Evolutionary conservation across 176 grass and related monocot species (phyloP).

Genomic region (Carex parvula): DNA sequence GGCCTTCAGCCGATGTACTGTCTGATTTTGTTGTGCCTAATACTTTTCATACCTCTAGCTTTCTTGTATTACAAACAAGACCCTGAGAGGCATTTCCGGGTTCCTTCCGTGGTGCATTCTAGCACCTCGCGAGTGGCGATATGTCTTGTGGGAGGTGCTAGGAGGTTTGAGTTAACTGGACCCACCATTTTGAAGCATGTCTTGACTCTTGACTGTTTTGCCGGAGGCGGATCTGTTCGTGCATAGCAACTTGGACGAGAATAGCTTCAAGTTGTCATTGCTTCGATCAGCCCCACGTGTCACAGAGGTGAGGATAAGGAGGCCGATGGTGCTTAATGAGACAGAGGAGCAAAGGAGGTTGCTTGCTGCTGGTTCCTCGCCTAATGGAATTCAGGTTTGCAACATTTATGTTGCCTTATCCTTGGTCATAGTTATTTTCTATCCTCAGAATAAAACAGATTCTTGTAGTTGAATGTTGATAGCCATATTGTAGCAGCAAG

Average conservation of each 20-base stretch:
- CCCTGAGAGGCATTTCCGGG: too few relatives aligned
- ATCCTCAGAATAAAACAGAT: too few relatives aligned
- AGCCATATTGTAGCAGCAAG: too few relatives aligned
- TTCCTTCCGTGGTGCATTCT: not conserved
- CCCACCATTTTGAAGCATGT: conserved; percentile 70
- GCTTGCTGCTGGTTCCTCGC: conserved; percentile 48
- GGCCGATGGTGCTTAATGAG: conserved; percentile 27
- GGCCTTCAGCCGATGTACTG: too few relatives aligned
- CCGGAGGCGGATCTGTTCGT: conserved; percentile 58
- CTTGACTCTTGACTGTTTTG: conserved; percentile 36
- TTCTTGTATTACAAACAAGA: too few relatives aligned
- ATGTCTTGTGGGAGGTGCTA: conserved; percentile 44
- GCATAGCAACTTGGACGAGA: conserved; percentile 61
- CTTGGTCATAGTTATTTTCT: too few relatives aligned
- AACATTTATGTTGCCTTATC: too few relatives aligned
- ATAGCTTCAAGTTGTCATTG: conserved; percentile 63
- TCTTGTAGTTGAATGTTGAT: too few relatives aligned
- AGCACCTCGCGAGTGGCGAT: not conserved
- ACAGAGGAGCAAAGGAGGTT: conserved; percentile 32
- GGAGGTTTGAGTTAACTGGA: conserved; percentile 86
- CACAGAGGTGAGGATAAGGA: conserved; percentile 45
- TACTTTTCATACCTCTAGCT: too few relatives aligned
- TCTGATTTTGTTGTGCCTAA: too few relatives aligned
- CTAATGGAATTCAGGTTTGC: conserved; percentile 27
- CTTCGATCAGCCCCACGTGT: conserved; percentile 30